Evolutionary conservation across 805 yeast genomes (phyloP).

Genomic region (Wickerhamomyces strasburgensis): DNA sequence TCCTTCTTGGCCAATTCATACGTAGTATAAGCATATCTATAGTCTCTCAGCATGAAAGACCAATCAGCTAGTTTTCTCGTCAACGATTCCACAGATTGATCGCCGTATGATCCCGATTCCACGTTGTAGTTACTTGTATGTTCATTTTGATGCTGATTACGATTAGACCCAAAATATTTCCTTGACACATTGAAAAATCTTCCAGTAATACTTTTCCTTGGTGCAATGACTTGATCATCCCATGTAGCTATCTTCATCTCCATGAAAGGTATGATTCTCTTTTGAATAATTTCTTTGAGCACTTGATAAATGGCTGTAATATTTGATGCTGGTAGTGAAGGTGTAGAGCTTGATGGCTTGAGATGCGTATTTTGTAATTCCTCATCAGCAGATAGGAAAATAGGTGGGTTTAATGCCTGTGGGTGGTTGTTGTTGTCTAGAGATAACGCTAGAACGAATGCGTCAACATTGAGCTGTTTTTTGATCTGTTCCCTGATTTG

Average conservation of each 20-base stretch:
- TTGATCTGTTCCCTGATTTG: conserved; percentile 31
- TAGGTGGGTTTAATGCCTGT: conserved; percentile 26
- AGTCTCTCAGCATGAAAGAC: conserved; percentile 88
- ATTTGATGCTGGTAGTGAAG: conserved; percentile 13
- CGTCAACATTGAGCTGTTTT: conserved; percentile 34
- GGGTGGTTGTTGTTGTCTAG: conserved; percentile 11
- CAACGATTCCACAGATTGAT: conserved; percentile 62
- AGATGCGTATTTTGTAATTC: conserved; percentile 30
- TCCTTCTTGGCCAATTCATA: conserved; percentile 82
- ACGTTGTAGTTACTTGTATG: conserved; percentile 39
- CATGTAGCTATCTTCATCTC: conserved; percentile 72
- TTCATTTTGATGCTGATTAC: conserved; percentile 19
- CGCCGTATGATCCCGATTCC: conserved; percentile 53
- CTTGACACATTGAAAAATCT: conserved; percentile 64
- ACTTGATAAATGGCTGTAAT: conserved; percentile 16
- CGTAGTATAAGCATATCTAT: conserved; percentile 73
- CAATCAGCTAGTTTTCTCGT: conserved; percentile 86
- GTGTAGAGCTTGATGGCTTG: conserved; percentile 5
- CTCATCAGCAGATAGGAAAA: conserved; percentile 40
- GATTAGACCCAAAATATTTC: conserved; percentile 39
- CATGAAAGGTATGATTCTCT: conserved; percentile 68
- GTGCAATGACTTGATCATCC: conserved; percentile 78
- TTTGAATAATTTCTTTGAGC: conserved; percentile 31
- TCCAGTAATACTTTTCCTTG: conserved; percentile 72
- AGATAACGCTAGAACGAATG: conserved; percentile 17